A percentile compares a stretch with the other conserved stretches of the same genome.
phyloP scores from a whole-genome alignment of 306 rosid species.

The Lablab purpureus region DNA sequence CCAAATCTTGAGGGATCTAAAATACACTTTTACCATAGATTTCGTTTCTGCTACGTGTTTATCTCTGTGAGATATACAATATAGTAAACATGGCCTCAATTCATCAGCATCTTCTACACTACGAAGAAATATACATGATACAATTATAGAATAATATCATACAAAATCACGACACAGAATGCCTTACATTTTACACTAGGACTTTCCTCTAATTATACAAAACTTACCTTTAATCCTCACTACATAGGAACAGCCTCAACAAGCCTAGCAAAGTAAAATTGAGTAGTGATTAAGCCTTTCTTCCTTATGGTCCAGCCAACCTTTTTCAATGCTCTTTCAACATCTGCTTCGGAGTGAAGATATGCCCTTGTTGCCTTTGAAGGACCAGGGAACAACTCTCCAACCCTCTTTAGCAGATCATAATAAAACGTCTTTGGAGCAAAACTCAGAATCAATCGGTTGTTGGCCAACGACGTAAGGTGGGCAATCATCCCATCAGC shows the following conservation, averaged over 20 bases:
- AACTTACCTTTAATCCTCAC: conserved; percentile 52
- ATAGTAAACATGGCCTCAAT: conserved; percentile 14
- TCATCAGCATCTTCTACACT: conserved; percentile 39
- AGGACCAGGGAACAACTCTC: conserved; percentile 98
- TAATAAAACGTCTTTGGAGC: conserved; percentile 92
- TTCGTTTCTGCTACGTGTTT: conserved; percentile 31
- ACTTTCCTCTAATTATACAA: conserved; percentile 55
- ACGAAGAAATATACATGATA: conserved; percentile 40
- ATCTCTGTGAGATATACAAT: conserved; percentile 24
- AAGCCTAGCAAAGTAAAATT: conserved; percentile 89
- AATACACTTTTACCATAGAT: not conserved
- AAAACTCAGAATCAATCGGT: conserved; percentile 83
- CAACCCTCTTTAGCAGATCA: conserved; percentile 81
- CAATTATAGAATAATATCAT: conserved; percentile 45
- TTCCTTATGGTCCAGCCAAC: conserved; percentile 90
- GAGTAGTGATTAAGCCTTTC: conserved; percentile 81
- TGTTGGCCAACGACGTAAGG: conserved; percentile 85
- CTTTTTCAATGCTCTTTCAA: conserved; percentile 78
- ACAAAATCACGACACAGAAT: conserved; percentile 35
- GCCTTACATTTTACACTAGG: conserved; percentile 56
- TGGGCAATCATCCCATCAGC: conserved; percentile 94
- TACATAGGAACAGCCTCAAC: conserved; percentile 93
- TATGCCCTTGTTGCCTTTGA: conserved; percentile 97
- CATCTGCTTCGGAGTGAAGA: conserved; percentile 88
- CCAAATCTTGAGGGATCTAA: not conserved